Evolutionary conservation across 1,139 yeast species (phyloP).

Genomic region (Lodderomyces parapsilosis): DNA sequence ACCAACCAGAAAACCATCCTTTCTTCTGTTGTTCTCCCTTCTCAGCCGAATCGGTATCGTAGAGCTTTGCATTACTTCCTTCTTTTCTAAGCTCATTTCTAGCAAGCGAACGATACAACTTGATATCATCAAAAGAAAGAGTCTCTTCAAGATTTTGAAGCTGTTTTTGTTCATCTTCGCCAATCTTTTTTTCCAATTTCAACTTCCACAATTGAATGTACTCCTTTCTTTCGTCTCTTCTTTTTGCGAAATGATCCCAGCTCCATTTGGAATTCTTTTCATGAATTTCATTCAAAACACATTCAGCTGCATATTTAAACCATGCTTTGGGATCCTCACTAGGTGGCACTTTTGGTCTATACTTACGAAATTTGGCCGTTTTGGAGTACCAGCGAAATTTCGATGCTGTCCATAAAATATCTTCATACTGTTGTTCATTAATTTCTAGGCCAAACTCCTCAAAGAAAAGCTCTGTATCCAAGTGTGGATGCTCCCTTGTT

Average conservation of each 20-base stretch:
- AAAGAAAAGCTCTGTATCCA: constrained; percentile 73
- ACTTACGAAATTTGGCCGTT: constrained; percentile 70
- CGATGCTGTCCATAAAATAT: constrained; percentile 78
- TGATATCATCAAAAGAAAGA: constrained; percentile 73
- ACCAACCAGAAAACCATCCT: constrained; percentile 66
- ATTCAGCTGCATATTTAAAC: constrained; percentile 76
- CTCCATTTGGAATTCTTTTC: constrained; percentile 81
- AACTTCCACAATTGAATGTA: constrained; percentile 71
- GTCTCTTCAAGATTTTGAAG: constrained; percentile 57
- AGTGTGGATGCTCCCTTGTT: constrained; percentile 67
- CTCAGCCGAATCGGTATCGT: constrained; percentile 12
- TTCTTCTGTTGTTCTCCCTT: constrained; percentile 12
- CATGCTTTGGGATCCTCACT: constrained; percentile 74
- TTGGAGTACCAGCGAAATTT: constrained; percentile 75
- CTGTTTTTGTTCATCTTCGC: constrained; percentile 38
- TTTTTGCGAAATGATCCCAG: constrained; percentile 75
- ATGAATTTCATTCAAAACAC: constrained; percentile 76
- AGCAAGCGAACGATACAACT: constrained; percentile 82
- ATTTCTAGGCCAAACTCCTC: constrained; percentile 85
- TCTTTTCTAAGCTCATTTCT: constrained; percentile 63
- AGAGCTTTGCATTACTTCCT: constrained; percentile 20
- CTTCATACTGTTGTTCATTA: constrained; percentile 83
- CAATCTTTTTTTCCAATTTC: constrained; percentile 37
- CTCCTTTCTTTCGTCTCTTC: constrained; percentile 68
- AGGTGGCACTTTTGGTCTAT: constrained; percentile 62